A percentile compares a stretch with the other conserved stretches of the same genome.
These are phyloP conservation scores for Hanseniaspora pseudoguilliermondii DNA, from an alignment of 805 yeast species.

Conservation along the genomic window DNA sequence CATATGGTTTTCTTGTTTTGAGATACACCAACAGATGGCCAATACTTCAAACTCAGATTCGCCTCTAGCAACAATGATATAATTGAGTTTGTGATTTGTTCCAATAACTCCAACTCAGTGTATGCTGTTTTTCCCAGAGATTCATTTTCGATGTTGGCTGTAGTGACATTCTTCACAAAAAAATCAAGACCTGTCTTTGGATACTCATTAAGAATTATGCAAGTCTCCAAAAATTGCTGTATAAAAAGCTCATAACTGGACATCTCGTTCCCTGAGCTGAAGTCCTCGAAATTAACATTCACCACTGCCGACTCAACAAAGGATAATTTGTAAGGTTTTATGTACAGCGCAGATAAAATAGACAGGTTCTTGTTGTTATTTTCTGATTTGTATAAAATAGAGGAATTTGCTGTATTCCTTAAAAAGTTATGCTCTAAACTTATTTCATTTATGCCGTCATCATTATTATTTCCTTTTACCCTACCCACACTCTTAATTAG, in stretches of 20 bases:
- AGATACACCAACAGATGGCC: conserved; percentile 54
- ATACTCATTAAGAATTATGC: conserved; percentile 46
- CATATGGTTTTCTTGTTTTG: conserved; percentile 33
- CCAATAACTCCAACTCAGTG: conserved; percentile 31
- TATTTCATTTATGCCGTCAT: conserved; percentile 3
- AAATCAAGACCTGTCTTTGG: conserved; percentile 85
- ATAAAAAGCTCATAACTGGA: conserved; percentile 26
- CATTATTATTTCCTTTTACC: neutral
- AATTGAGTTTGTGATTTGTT: conserved; percentile 29
- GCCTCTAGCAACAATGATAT: conserved; percentile 74
- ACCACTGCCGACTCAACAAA: conserved; percentile 55
- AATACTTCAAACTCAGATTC: conserved; percentile 64
- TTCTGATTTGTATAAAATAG: conserved; percentile 50
- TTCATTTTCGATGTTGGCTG: conserved; percentile 23
- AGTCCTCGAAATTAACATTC: conserved; percentile 37
- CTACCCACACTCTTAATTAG: neutral
- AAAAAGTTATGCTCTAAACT: conserved; percentile 15
- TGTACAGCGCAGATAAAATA: conserved; percentile 66
- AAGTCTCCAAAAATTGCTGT: conserved; percentile 29
- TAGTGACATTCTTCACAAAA: conserved; percentile 46
- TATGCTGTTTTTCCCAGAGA: conserved; percentile 25
- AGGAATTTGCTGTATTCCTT: conserved; percentile 30
- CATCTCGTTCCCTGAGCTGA: conserved; percentile 22
- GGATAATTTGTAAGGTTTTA: conserved; percentile 69
- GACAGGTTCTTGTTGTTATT: conserved; percentile 78